These are phyloP conservation scores for Colletotrichum trifolii DNA, from an alignment of 2,329 filamentous ascomycete genomes.

Conservation along the genomic window DNA sequence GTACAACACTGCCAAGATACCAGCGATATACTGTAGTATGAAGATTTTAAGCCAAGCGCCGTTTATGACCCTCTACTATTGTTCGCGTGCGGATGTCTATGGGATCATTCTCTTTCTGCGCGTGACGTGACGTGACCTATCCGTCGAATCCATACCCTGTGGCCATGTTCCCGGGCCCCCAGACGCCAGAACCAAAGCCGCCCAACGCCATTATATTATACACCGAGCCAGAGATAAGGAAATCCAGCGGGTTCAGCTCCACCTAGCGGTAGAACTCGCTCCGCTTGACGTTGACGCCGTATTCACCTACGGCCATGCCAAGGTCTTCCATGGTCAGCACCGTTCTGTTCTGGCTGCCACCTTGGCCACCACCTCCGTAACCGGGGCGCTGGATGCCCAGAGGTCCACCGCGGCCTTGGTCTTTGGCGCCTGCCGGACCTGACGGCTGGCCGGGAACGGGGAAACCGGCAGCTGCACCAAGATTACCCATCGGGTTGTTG, in stretches of 20 bases:
- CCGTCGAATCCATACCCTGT: slow-evolving; percentile 10
- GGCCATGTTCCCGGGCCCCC: slow-evolving; percentile 17
- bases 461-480: slow-evolving; percentile 80
- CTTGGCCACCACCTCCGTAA: slow-evolving; percentile 88
- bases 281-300: slow-evolving; percentile 96
- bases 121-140: neutral
- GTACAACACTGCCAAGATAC: slow-evolving; percentile 35
- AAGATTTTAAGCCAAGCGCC: slow-evolving; percentile 21
- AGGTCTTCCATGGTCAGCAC: slow-evolving; percentile 99
- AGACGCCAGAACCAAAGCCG: slow-evolving; percentile 31
- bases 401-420: slow-evolving; percentile 67
- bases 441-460: slow-evolving; percentile 69
- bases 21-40: slow-evolving; percentile 31
- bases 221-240: slow-evolving; percentile 16
- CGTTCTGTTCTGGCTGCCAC: slow-evolving; percentile 88
- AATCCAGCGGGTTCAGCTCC: neutral
- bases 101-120: slow-evolving; percentile 5
- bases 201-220: slow-evolving; percentile 30
- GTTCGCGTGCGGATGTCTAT: slow-evolving; percentile 4
- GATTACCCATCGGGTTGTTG: slow-evolving; percentile 90
- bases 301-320: slow-evolving; percentile 97
- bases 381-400: slow-evolving; percentile 81
- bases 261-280: slow-evolving; percentile 91
- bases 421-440: slow-evolving; percentile 68
- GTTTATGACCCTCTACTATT: slow-evolving; percentile 15